These are phyloP conservation scores for Diphasiastrum complanatum DNA, from an alignment of 83 land plant genomes.

Conservation along the genomic window DNA sequence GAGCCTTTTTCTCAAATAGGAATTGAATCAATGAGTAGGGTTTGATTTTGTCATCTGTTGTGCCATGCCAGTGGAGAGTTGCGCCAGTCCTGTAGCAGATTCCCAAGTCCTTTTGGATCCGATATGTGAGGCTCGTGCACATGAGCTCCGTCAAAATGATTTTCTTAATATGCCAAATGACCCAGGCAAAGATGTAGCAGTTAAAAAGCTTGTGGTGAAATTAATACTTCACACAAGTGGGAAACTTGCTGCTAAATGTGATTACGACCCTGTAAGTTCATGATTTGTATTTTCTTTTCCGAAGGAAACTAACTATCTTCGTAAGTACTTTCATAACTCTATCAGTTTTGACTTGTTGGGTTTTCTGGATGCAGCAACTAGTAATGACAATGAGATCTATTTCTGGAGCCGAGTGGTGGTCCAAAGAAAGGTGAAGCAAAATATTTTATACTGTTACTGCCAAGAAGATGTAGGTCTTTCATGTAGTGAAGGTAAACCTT, in stretches of 20 bases:
- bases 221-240: slow-evolving; percentile 31
- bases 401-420: slow-evolving; percentile 31
- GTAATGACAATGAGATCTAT: slow-evolving; percentile 27
- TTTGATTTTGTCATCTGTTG: too few relatives aligned
- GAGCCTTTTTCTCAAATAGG: too few relatives aligned
- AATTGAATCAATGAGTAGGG: too few relatives aligned
- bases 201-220: slow-evolving; percentile 10
- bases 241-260: slow-evolving; percentile 35
- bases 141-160: too few relatives aligned
- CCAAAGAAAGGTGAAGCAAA: slow-evolving; percentile 28
- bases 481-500: too few relatives aligned
- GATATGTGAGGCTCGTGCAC: too few relatives aligned
- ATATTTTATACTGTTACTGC: neutral
- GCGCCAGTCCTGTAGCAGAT: too few relatives aligned
- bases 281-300: neutral
- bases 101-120: too few relatives aligned
- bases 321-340: neutral
- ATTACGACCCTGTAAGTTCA: slow-evolving; percentile 22
- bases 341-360: too few relatives aligned
- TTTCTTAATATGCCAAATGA: too few relatives aligned
- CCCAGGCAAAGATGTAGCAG: neutral
- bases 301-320: neutral
- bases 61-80: too few relatives aligned
- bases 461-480: too few relatives aligned
- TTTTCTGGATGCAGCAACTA: slow-evolving; percentile 19